phyloP scores from a whole-genome alignment of 2,329 filamentous ascomycete genomes.

The Diplodia corticola region DNA sequence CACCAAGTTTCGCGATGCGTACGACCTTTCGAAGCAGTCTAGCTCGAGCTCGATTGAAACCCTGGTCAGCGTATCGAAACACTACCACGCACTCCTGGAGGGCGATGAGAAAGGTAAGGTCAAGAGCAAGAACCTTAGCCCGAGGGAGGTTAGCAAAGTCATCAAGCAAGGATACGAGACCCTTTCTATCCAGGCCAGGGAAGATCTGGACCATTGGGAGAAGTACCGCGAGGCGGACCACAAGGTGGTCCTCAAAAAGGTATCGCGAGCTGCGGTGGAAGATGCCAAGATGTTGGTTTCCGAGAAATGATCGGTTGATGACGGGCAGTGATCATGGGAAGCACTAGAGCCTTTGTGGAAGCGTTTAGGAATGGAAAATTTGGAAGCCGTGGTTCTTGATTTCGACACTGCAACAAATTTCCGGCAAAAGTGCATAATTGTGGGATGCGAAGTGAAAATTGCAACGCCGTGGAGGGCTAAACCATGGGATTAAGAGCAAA shows the following conservation, averaged over 20 bases:
- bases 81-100: constrained; percentile 82
- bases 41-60: constrained; percentile 73
- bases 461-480: too few relatives aligned
- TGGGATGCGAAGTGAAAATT: background rate
- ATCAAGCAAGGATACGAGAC: constrained; percentile 98
- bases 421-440: background rate
- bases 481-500: too few relatives aligned
- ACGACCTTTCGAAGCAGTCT: constrained; percentile 49
- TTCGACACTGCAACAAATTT: background rate
- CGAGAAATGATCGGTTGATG: constrained; percentile 26
- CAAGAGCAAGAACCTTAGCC: constrained; percentile 70
- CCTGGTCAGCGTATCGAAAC: constrained; percentile 75
- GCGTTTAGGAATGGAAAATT: background rate
- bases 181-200: constrained; percentile 83
- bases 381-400: background rate
- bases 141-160: constrained; percentile 79
- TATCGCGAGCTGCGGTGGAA: constrained; percentile 75
- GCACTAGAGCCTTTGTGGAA: background rate
- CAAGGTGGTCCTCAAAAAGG: constrained; percentile 81
- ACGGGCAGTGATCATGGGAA: background rate
- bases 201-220: constrained; percentile 83
- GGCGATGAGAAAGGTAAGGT: constrained; percentile 53
- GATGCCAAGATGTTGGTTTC: constrained; percentile 59
- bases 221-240: constrained; percentile 84
- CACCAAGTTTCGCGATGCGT: constrained; percentile 77